Evolutionary conservation across 2,329 filamentous ascomycete species (phyloP), one percentile per base, ranked within the genome.

Genomic region (Calonectria hawksworthii): DNA sequence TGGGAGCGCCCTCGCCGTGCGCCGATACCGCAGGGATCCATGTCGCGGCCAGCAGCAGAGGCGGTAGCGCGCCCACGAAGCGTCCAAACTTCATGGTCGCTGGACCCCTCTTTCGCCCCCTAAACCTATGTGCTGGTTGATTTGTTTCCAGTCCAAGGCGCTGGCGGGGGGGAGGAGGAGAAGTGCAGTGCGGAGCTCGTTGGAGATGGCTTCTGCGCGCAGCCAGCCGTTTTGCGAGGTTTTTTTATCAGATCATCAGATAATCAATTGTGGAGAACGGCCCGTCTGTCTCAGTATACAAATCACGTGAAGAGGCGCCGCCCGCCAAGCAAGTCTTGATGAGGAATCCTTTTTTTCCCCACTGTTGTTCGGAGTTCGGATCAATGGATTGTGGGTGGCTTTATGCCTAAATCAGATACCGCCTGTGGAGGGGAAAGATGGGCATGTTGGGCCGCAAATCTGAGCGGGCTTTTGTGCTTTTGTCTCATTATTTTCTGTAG

Each of bases 231-330:
- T 26, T 36, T 76, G 77, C 59, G 79, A 75, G 72, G 56, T 73
- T 77, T 78, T 76, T 79, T 81, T 82, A 82, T 82, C 80, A 75
- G 80, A 82, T 82, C 63, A 82, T 82, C 80, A 77, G 80, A 82
- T 82, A 82, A 82, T 51, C 13, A 70, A 59, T n/a, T 63, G 56
- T 63, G 56, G 56, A 41, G 34, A 36, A 41, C 36, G 36, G 16
- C 18, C 16, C 18, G 16, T 21, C 41, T n/a, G n/a, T n/a, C n/a
- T n/a, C n/a, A n/a, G n/a, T n/a, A 63, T 41, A 23, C 56, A 63
- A 63, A 63, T 63, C 56, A 63, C 56, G 56, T 63, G 56, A 32
- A 36, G 13, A 4, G 56, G 34, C 36, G 8, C 10, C 21, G 30
- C 52, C 14, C 44, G 44, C 44, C 44, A 47, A 63, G 38, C n/a